phyloP scores from a whole-genome alignment of 2,329 filamentous ascomycete species.

The Colletotrichum incanum region DNA sequence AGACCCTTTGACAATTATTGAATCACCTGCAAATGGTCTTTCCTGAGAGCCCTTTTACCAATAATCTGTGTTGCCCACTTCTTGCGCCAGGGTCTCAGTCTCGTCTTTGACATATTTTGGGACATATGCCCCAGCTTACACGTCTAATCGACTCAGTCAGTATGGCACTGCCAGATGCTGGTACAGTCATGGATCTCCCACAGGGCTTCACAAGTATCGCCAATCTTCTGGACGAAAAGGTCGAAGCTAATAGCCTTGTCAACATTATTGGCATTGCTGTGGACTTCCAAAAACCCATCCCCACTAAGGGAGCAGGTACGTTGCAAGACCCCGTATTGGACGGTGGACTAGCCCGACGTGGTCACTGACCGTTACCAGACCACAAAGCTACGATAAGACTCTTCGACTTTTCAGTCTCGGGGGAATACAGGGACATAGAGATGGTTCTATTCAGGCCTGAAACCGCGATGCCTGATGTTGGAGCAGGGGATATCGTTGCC shows the following conservation, averaged over 20 bases:
- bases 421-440: conserved; percentile 56
- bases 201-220: conserved; percentile 58
- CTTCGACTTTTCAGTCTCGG: conserved; percentile 70
- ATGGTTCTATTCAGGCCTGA: conserved; percentile 75
- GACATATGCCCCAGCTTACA: neutral
- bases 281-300: conserved; percentile 71
- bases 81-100: neutral
- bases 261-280: conserved; percentile 81
- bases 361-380: conserved; percentile 58
- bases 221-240: conserved; percentile 60
- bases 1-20: neutral
- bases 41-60: neutral
- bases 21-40: neutral
- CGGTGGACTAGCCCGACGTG: neutral
- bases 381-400: conserved; percentile 74
- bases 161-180: conserved; percentile 16
- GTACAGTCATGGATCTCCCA: conserved; percentile 49
- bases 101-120: neutral
- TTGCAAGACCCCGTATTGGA: neutral
- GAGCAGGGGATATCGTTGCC: conserved; percentile 75
- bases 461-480: conserved; percentile 63
- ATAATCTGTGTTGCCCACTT: neutral
- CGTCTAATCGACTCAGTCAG: neutral
- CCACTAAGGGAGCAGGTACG: conserved; percentile 68
- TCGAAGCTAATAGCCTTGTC: conserved; percentile 54